Percentiles rank a stretch among this genome's conserved stretches.
phyloP scores from a whole-genome alignment of 768 basidiomycete species.

The Pholiota conissans region DNA sequence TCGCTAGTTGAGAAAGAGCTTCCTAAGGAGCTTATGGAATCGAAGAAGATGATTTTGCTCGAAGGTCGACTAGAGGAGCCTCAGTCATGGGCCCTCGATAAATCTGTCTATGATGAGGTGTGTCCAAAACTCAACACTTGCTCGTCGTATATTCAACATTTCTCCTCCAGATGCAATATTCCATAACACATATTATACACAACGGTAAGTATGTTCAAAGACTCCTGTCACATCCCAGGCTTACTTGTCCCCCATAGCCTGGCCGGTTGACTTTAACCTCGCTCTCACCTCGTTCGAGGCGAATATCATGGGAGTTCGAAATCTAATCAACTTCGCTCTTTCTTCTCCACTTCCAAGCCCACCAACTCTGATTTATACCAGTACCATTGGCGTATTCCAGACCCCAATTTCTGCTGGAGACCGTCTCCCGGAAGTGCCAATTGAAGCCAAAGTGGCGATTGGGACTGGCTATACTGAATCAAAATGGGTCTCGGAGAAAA shows the following conservation, averaged over 20 bases:
- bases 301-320: slow-evolving; percentile 38
- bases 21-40: neutral
- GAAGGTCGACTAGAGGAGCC: neutral
- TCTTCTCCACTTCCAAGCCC: slow-evolving; percentile 17
- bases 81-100: neutral
- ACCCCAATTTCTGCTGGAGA: neutral
- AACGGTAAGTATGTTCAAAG: slow-evolving; percentile 3
- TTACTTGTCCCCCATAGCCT: no score
- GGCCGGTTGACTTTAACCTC: slow-evolving; percentile 50
- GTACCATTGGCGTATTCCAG: slow-evolving; percentile 10
- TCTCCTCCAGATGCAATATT: neutral
- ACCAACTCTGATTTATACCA: slow-evolving; percentile 1
- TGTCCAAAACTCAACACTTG: neutral
- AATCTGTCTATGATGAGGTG: slow-evolving; percentile 1
- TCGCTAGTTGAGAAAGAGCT: neutral
- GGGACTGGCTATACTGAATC: slow-evolving; percentile 39
- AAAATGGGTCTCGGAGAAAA: slow-evolving; percentile 41
- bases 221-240: no score
- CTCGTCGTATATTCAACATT: no score
- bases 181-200: slow-evolving; percentile 11
- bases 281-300: slow-evolving; percentile 43
- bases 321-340: slow-evolving; percentile 38
- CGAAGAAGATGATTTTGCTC: neutral
- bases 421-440: slow-evolving; percentile 23
- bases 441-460: slow-evolving; percentile 25